Conservation (phyloP, 2,329 filamentous ascomycete species). For the Tolypocladium ovalisporum region DNA sequence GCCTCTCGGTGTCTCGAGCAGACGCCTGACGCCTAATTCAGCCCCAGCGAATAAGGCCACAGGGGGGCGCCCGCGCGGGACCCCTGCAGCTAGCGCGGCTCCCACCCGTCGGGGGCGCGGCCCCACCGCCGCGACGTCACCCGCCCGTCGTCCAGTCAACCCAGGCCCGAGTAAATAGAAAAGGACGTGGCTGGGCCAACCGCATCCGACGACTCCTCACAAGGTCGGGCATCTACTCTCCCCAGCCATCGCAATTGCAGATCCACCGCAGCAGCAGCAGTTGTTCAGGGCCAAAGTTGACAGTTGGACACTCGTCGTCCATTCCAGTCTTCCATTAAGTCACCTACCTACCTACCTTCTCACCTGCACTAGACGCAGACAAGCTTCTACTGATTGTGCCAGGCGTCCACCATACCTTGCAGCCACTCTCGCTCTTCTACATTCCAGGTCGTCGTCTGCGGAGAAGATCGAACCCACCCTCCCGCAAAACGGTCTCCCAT, state of each 20-base stretch:
- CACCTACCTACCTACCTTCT: no score
- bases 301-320: neutral
- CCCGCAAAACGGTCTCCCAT: neutral
- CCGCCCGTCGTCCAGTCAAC: constrained; percentile 15
- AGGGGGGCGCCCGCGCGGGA: neutral
- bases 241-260: constrained; percentile 2
- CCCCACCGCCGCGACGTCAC: constrained; percentile 7
- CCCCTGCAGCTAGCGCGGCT: neutral
- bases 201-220: constrained; percentile 4
- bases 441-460: neutral
- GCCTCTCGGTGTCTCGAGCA: no score
- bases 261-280: neutral
- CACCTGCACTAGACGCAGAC: neutral
- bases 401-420: neutral
- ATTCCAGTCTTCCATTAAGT: neutral
- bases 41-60: neutral
- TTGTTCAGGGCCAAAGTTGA: neutral
- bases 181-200: constrained; percentile 20
- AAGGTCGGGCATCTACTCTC: neutral
- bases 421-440: neutral
- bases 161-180: constrained; percentile 16
- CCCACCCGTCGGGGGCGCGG: neutral
- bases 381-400: neutral
- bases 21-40: neutral
- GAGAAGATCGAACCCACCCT: neutral